These are phyloP conservation scores for Curvularia eragrostidis DNA, from an alignment of 2,329 filamentous ascomycete species.

Conservation along the genomic window DNA sequence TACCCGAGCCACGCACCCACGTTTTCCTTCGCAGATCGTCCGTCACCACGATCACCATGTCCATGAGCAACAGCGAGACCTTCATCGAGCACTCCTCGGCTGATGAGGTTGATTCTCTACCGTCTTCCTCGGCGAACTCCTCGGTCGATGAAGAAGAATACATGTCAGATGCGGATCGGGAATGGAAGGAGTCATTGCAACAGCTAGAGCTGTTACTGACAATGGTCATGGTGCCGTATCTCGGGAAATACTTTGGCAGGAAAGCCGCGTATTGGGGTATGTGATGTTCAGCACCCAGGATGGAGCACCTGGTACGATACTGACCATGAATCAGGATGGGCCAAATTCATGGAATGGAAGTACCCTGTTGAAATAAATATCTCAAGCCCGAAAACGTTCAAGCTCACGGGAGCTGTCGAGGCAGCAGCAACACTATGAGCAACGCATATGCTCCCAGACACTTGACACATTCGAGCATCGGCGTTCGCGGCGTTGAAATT, in stretches of 20 bases:
- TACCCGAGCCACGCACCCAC: not conserved
- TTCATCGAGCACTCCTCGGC: slow-evolving; percentile 47
- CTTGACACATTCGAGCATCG: slow-evolving; percentile 16
- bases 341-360: slow-evolving; percentile 92
- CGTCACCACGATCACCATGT: slow-evolving; percentile 36
- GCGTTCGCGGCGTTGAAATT: slow-evolving; percentile 18
- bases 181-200: slow-evolving; percentile 94
- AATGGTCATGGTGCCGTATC: slow-evolving; percentile 92
- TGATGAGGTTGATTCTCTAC: slow-evolving; percentile 59
- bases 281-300: slow-evolving; percentile 44
- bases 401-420: slow-evolving; percentile 55
- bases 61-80: slow-evolving; percentile 46
- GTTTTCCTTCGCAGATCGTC: not conserved
- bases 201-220: slow-evolving; percentile 91
- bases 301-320: not conserved
- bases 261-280: slow-evolving; percentile 97
- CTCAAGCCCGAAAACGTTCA: slow-evolving; percentile 56
- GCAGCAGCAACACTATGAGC: slow-evolving; percentile 54
- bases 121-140: slow-evolving; percentile 59
- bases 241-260: slow-evolving; percentile 92
- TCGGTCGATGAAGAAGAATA: slow-evolving; percentile 63
- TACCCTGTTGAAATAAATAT: slow-evolving; percentile 77
- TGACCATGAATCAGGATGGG: slow-evolving; percentile 73
- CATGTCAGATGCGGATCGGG: slow-evolving; percentile 84
- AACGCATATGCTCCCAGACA: not conserved